Base-by-base conservation (phyloP, 164 flowering plant genomes). In the Berberis vulgaris region DNA sequence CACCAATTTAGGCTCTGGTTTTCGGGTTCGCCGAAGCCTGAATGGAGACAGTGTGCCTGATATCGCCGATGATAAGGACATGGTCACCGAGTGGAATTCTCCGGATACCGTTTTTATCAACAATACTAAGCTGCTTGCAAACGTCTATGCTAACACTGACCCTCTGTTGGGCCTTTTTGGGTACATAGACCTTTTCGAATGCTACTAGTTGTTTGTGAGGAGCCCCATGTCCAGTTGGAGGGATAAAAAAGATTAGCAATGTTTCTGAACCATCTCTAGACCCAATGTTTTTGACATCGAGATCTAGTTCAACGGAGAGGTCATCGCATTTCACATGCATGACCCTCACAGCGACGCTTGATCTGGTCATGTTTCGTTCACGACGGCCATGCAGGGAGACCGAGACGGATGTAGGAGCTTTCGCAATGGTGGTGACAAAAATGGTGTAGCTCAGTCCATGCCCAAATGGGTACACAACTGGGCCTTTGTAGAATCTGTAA, bases 401-500 rank as follows among this genome's bases (percentile, higher is more conserved):
- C 0, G 45, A n/a, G 26, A 93, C 56, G 12, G 70, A 12, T 0
- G 74, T 60, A 1, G 94, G 96, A 2, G 91, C 85, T 10, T 59
- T 47, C 6, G 82, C 83, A 1, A 89, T 61, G 59, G 78, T 72
- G 76, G 86, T 82, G 1, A 62, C 67, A 52, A 88, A 88, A n/a
- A 52, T 69, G 6, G 91, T 72, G 82, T 94, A 94, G 77, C 91
- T 86, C 72, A 86, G 7, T 2, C 99, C 99, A 56, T 89, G 82
- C 0, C 99, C 97, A 52, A 91, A 94, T 38, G 87, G 89, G 74
- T 87, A 94, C 62, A 94, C 96, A 0, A 84, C 89, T 0, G 85
- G 81, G 0, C 99, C 99, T 9, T 78, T 70, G 83, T 91, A 94
- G 79, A 94, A 94, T 39, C 96, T 69, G 75, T 94, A 91, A 44